Base-by-base conservation (phyloP, 2,329 filamentous ascomycete species). In the Epicoccum nigrum region DNA sequence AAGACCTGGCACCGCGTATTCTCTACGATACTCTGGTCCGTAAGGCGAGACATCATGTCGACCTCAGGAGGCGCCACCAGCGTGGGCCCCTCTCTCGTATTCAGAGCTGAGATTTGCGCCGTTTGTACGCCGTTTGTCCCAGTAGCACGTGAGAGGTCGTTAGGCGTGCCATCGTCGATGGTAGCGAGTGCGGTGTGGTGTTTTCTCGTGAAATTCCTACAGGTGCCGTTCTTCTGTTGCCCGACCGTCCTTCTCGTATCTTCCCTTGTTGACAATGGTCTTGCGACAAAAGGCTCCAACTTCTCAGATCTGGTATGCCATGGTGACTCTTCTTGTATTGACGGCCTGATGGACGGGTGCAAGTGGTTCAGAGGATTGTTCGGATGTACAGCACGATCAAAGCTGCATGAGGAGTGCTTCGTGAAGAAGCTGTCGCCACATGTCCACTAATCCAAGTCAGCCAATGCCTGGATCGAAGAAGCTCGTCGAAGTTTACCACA, bases 371-470 rank as follows among this genome's bases (percentile, higher is more conserved):
- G 52, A 8, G 58, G 45, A 43, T 45, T 58, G 28, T 51, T 47
- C 4, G 58, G 55, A 23, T 59, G 44, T 12, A 46, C 51, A 8
- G 62, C 65, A 13, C 62, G 61, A 39, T 66, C 64, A 49, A 61
- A 63, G 43, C 59, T 62, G 51, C 65, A 67, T 0, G 59, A 58
- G 1, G 59, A 67, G 32, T 54, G 60, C 44, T 66, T 68, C 25
- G 62, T 68, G 51, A 64, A 68, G 49, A 57, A 61, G 48, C 60
- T 66, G 17, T 66, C 64, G 19, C 63, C 64, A 32, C 62, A 65
- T 27, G 56, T 40, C 65, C 62, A 66, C 65, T 69, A 32, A 25
- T 4, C 25, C 23, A 4, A 30, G 23, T 59, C 28, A 60, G 44
- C 12, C 30, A 40, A 43, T 27, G 9, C 33, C 23, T 28, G 17